These are phyloP conservation scores for Clonostachys solani DNA, from an alignment of 2,329 filamentous ascomycete genomes.

Conservation along the genomic window DNA sequence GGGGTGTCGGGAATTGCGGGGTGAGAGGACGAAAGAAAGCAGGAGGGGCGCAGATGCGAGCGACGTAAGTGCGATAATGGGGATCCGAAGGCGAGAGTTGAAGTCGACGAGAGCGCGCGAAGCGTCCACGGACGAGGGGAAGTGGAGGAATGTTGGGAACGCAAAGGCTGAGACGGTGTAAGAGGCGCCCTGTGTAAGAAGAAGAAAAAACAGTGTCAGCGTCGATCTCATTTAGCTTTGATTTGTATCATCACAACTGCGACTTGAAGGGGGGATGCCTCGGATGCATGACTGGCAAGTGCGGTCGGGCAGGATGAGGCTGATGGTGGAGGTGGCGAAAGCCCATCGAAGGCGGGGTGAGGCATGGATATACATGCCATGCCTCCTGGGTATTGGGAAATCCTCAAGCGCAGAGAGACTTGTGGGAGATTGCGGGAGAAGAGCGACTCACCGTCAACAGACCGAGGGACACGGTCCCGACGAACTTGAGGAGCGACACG, in stretches of 20 bases:
- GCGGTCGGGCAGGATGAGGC: too few relatives aligned
- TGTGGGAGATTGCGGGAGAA: not conserved
- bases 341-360: too few relatives aligned
- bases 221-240: too few relatives aligned
- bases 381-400: too few relatives aligned
- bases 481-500: constrained; percentile 82
- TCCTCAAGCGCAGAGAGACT: too few relatives aligned
- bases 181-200: constrained; percentile 67
- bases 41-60: constrained; percentile 69
- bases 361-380: too few relatives aligned
- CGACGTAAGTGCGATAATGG: constrained; percentile 63
- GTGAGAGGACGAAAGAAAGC: constrained; percentile 74
- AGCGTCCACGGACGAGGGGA: constrained; percentile 71
- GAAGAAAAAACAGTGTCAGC: not conserved
- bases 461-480: constrained; percentile 85
- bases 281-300: too few relatives aligned
- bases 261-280: too few relatives aligned
- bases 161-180: constrained; percentile 77
- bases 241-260: too few relatives aligned
- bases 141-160: constrained; percentile 74
- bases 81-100: constrained; percentile 55
- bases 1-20: constrained; percentile 72
- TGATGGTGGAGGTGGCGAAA: too few relatives aligned
- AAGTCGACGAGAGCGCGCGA: constrained; percentile 68
- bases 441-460: constrained; percentile 70